phyloP scores from a whole-genome alignment of 148 eudicot genomes.

The Fagopyrum esculentum region DNA sequence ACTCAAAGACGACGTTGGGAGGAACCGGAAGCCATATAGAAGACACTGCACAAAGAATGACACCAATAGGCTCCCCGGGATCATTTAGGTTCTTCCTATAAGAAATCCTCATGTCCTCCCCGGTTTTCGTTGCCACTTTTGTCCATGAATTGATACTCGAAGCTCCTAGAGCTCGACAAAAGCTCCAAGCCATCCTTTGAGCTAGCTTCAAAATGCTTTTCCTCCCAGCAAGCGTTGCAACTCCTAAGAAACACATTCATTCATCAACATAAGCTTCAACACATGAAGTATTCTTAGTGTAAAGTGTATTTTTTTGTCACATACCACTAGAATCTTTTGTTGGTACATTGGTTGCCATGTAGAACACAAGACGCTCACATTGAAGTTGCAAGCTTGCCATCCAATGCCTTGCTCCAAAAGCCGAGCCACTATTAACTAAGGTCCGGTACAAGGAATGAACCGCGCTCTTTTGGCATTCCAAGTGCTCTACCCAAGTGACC shows the following conservation, averaged over 20 bases:
- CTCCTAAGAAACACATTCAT: constrained; percentile 3
- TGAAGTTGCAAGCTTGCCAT: constrained; percentile 79
- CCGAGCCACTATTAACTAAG: constrained; percentile 72
- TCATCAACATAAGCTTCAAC: background rate
- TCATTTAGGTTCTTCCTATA: constrained; percentile 34
- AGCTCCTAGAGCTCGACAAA: constrained; percentile 30
- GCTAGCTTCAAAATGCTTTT: constrained; percentile 40
- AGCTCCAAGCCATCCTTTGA: constrained; percentile 41
- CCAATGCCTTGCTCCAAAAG: constrained; percentile 94
- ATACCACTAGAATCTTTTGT: constrained; percentile 82
- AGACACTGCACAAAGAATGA: constrained; percentile 35
- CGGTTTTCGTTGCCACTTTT: constrained; percentile 24
- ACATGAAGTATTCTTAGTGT: background rate
- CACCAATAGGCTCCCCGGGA: constrained; percentile 31
- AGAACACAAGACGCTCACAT: constrained; percentile 83
- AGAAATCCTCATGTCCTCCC: constrained; percentile 35
- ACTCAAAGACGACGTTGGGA: constrained; percentile 37
- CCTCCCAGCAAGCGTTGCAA: constrained; percentile 27
- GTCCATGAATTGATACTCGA: constrained; percentile 33
- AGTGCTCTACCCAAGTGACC: constrained; percentile 18
- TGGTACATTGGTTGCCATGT: constrained; percentile 95
- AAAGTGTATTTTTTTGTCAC: background rate
- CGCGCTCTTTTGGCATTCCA: constrained; percentile 25
- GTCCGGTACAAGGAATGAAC: constrained; percentile 67
- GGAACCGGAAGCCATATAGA: constrained; percentile 47